These are phyloP conservation scores for Hanseniaspora guilliermondii DNA, from an alignment of 805 yeast species.

Conservation along the genomic window DNA sequence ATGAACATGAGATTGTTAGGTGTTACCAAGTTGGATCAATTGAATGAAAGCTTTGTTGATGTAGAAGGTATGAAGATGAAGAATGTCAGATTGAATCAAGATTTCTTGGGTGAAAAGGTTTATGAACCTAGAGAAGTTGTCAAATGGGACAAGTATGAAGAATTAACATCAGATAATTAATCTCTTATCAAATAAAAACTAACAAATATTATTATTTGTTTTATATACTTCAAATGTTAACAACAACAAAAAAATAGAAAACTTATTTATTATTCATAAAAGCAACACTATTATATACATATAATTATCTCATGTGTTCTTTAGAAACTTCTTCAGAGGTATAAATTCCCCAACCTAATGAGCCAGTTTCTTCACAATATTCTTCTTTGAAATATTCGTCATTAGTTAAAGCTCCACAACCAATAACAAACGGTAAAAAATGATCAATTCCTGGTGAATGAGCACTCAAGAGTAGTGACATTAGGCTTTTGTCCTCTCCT, in stretches of 20 bases:
- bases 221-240: background rate
- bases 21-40: slow-evolving; percentile 45
- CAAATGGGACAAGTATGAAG: slow-evolving; percentile 28
- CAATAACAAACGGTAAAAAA: slow-evolving; percentile 53
- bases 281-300: too few relatives aligned
- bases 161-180: slow-evolving; percentile 15
- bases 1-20: slow-evolving; percentile 76
- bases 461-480: slow-evolving; percentile 35
- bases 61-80: slow-evolving; percentile 33
- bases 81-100: slow-evolving; percentile 38
- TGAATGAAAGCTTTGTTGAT: slow-evolving; percentile 54
- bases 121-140: slow-evolving; percentile 48
- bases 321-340: background rate
- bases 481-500: slow-evolving; percentile 23
- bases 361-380: slow-evolving; percentile 33
- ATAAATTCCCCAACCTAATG: slow-evolving; percentile 64
- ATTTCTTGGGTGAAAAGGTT: slow-evolving; percentile 40
- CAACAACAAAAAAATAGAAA: background rate
- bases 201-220: background rate
- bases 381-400: slow-evolving; percentile 33
- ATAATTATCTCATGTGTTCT: background rate
- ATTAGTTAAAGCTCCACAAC: slow-evolving; percentile 36
- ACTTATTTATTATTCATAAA: background rate
- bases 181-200: background rate
- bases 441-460: slow-evolving; percentile 68